phyloP scores from a whole-genome alignment of 805 yeast genomes.

The Wickerhamiella azyma region DNA sequence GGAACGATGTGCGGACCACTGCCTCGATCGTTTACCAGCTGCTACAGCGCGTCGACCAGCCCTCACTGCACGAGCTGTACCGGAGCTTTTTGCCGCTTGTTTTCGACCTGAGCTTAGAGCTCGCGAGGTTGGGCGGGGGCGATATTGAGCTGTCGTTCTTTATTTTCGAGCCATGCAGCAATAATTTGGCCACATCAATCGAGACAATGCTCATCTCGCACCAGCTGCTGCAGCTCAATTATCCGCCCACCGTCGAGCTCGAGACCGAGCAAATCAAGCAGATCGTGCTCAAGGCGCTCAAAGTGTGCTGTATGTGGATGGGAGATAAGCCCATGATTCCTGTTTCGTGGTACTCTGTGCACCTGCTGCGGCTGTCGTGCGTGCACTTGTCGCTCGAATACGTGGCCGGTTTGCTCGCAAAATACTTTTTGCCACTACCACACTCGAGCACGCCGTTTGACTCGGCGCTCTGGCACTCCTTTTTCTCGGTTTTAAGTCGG shows the following conservation, averaged over 20 bases:
- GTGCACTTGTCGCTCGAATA: background rate
- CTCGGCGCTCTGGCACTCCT: conserved; percentile 1
- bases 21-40: background rate
- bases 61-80: background rate
- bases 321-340: background rate
- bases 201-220: conserved; percentile 2
- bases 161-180: background rate
- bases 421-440: background rate
- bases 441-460: conserved; percentile 1
- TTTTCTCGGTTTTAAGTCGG: background rate
- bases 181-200: background rate
- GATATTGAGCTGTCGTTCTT: background rate
- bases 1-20: conserved; percentile 2
- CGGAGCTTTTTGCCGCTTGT: conserved; percentile 1
- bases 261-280: background rate
- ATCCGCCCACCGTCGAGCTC: background rate
- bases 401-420: background rate
- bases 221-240: background rate
- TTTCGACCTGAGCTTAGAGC: background rate
- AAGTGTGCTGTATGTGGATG: background rate
- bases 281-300: background rate
- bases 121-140: background rate
- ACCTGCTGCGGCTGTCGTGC: background rate
- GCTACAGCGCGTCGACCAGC: background rate
- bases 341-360: background rate